Conservation (phyloP, 1,284 basidiomycete genomes). For the Microbotryum scabiosae region DNA sequence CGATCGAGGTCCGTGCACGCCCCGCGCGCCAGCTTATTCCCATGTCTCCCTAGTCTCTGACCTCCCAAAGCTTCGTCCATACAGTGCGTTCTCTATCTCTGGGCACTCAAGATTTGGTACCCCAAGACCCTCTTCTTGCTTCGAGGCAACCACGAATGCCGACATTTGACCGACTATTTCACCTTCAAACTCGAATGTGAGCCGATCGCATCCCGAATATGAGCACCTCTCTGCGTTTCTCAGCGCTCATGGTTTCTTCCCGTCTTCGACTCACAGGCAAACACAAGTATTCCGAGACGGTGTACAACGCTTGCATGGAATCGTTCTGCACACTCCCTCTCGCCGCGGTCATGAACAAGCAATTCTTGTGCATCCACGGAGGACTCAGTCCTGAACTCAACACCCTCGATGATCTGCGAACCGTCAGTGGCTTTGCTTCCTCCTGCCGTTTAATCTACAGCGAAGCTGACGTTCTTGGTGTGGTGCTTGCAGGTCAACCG, state of each 20-base stretch:
- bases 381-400: constrained; percentile 83
- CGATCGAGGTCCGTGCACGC: constrained; percentile 62
- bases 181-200: constrained; percentile 91
- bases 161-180: constrained; percentile 92
- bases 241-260: no score
- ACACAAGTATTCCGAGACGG: constrained; percentile 83
- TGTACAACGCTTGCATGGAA: constrained; percentile 87
- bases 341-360: constrained; percentile 93
- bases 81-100: constrained; percentile 84
- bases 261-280: constrained; percentile 52
- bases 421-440: constrained; percentile 45
- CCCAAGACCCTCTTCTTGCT: constrained; percentile 82
- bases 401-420: constrained; percentile 79
- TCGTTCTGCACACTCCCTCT: constrained; percentile 86
- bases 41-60: neutral
- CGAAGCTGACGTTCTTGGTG: neutral
- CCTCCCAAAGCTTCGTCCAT: neutral
- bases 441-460: neutral
- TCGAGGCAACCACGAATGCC: constrained; percentile 96
- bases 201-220: constrained; percentile 37
- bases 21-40: neutral
- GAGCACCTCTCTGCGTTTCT: neutral
- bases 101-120: constrained; percentile 87
- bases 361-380: constrained; percentile 91
- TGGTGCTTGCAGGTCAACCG: constrained; percentile 61